Evolutionary conservation across 306 rosid species (phyloP).

Genomic region (Casuarina glauca): DNA sequence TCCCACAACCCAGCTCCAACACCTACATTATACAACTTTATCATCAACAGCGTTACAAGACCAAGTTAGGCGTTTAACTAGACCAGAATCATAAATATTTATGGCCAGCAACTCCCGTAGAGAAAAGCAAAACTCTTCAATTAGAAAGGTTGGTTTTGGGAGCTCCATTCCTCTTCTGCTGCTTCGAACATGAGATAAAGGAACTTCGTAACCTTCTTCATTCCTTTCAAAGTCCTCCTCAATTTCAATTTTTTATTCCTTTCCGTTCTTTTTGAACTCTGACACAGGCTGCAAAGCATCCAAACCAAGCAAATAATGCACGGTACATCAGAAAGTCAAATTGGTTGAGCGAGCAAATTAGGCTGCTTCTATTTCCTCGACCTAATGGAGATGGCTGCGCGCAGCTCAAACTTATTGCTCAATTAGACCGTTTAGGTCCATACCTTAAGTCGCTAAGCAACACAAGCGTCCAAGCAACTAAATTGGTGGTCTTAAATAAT

Average conservation of each 20-base stretch:
- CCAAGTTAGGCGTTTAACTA: neutral
- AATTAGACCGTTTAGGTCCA: neutral
- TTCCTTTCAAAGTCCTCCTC: neutral
- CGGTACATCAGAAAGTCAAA: neutral
- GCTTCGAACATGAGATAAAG: neutral
- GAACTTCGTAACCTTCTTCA: neutral
- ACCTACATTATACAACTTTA: conserved; percentile 44
- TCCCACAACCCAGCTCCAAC: conserved; percentile 92
- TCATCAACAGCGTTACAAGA: conserved; percentile 17
- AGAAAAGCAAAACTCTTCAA: neutral
- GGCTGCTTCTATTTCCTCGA: neutral
- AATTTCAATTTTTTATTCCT: neutral
- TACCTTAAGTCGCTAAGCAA: neutral
- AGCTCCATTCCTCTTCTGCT: neutral
- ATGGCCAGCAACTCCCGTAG: neutral
- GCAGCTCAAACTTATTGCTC: neutral
- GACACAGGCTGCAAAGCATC: neutral
- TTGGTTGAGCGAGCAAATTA: neutral
- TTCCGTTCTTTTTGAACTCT: neutral
- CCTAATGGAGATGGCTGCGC: neutral
- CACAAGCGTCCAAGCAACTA: neutral
- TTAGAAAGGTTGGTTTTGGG: neutral
- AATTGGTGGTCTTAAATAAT: neutral
- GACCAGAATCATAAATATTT: conserved; percentile 3
- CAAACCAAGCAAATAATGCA: neutral